Evolutionary conservation across 129 eudicot species (phyloP).

Genomic region (Lactuca sativa): DNA sequence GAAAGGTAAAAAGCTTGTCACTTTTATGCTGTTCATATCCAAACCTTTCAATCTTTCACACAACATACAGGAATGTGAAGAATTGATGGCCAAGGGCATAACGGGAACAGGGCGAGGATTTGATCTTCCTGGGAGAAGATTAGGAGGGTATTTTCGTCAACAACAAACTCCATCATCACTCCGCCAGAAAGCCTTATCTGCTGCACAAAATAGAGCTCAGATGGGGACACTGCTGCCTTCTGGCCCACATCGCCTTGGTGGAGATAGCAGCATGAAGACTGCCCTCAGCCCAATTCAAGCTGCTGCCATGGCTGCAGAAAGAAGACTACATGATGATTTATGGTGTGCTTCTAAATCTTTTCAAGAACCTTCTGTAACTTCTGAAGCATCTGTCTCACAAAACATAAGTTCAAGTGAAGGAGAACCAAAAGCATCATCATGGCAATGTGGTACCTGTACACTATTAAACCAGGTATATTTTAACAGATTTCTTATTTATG

Average conservation of each 20-base stretch:
- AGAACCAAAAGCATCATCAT: slow-evolving; percentile 36
- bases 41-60: not conserved
- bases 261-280: slow-evolving; percentile 61
- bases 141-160: slow-evolving; percentile 80
- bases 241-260: slow-evolving; percentile 86
- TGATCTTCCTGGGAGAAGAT: slow-evolving; percentile 75
- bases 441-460: slow-evolving; percentile 77
- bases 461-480: slow-evolving; percentile 64
- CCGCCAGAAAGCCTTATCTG: slow-evolving; percentile 66
- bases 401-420: slow-evolving; percentile 10
- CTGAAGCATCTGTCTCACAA: slow-evolving; percentile 17
- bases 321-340: slow-evolving; percentile 82
- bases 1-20: slow-evolving; percentile 48
- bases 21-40: not conserved
- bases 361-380: slow-evolving; percentile 40
- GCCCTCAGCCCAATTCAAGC: slow-evolving; percentile 87
- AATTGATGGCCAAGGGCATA: slow-evolving; percentile 74
- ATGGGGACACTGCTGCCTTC: slow-evolving; percentile 50
- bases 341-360: slow-evolving; percentile 76
- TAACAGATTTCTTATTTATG: not conserved
- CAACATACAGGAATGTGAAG: slow-evolving; percentile 72
- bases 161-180: slow-evolving; percentile 78
- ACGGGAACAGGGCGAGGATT: slow-evolving; percentile 81
- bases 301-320: slow-evolving; percentile 97
- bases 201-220: slow-evolving; percentile 70